Conservation (phyloP, 768 basidiomycete genomes). For the Lentinula aciculospora region DNA sequence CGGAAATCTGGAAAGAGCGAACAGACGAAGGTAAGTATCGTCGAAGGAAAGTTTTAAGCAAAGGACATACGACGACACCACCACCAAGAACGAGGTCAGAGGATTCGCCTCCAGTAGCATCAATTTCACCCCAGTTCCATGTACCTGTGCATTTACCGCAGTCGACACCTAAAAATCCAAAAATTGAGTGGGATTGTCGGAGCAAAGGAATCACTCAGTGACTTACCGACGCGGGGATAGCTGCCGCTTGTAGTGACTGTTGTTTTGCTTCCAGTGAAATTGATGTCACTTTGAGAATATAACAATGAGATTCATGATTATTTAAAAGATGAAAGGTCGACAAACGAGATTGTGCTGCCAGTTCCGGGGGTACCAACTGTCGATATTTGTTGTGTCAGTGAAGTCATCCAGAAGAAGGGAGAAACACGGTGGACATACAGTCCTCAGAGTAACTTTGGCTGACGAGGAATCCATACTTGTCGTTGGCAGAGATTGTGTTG, state of each 20-base stretch:
- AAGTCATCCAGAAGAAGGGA: neutral
- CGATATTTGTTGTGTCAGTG: neutral
- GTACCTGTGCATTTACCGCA: neutral
- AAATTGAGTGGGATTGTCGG: neutral
- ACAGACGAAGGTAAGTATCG: too few species aligned
- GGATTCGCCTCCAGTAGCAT: neutral
- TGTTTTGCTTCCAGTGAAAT: neutral
- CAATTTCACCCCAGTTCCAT: neutral
- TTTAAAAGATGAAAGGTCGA: neutral
- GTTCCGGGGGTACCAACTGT: conserved; percentile 36
- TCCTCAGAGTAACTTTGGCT: conserved; percentile 22
- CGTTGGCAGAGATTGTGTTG: conserved; percentile 32
- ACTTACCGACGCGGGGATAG: neutral
- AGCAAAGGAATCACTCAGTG: neutral
- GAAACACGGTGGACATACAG: conserved; percentile 8
- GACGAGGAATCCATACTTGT: conserved; percentile 36
- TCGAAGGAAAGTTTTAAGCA: too few species aligned
- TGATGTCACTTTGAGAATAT: neutral
- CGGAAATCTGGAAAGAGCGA: too few species aligned
- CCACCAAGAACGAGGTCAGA: neutral
- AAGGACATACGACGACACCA: neutral
- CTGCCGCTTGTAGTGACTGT: neutral
- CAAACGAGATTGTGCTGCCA: conserved; percentile 29
- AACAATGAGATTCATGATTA: neutral
- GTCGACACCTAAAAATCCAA: neutral